Evolutionary conservation across 495 filamentous ascomycete species (phyloP).

Genomic region (Durotheca rogersii): DNA sequence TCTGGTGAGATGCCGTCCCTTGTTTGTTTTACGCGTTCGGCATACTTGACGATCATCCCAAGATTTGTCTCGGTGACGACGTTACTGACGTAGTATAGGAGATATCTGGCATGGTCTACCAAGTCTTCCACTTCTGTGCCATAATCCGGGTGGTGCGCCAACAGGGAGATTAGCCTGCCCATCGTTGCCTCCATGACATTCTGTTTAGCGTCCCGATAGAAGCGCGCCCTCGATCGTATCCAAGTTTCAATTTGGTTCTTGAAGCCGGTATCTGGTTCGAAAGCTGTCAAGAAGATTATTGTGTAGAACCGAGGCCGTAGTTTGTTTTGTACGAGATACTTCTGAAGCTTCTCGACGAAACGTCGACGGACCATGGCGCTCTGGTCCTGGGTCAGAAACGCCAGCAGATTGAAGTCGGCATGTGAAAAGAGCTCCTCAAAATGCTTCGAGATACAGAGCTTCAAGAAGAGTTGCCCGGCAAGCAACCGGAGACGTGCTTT

Average conservation of each 20-base stretch:
- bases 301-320: constrained; percentile 80
- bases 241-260: constrained; percentile 77
- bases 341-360: constrained; percentile 83
- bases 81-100: constrained; percentile 81
- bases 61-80: constrained; percentile 86
- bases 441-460: constrained; percentile 70
- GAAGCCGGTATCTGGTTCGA: constrained; percentile 71
- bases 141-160: constrained; percentile 96
- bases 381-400: constrained; percentile 75
- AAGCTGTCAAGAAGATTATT: constrained; percentile 84
- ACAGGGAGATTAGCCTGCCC: constrained; percentile 77
- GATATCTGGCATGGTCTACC: constrained; percentile 76
- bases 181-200: constrained; percentile 82
- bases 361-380: constrained; percentile 69
- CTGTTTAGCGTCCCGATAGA: constrained; percentile 53
- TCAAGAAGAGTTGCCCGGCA: constrained; percentile 79
- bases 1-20: constrained; percentile 68
- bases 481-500: constrained; percentile 74
- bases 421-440: constrained; percentile 76
- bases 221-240: constrained; percentile 74
- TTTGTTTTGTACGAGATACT: constrained; percentile 69
- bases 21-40: constrained; percentile 88
- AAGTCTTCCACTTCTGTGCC: constrained; percentile 65
- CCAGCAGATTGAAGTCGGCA: constrained; percentile 74
- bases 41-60: constrained; percentile 85